phyloP scores from a whole-genome alignment of 2,329 filamentous ascomycete genomes.

The Paecilomyces sp. region DNA sequence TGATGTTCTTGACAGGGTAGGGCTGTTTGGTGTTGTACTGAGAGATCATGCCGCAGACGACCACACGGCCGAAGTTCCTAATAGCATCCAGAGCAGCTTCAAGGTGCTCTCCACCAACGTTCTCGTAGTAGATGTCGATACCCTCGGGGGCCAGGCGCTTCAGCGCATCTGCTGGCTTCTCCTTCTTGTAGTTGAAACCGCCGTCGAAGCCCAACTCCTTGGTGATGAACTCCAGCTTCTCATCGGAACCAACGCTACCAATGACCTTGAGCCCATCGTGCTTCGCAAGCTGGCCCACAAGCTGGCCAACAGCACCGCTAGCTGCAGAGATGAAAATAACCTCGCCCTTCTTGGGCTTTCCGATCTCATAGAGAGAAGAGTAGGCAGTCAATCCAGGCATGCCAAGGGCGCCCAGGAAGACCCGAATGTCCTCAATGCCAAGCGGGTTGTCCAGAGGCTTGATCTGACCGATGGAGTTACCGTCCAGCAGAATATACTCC shows the following conservation, averaged over 20 bases:
- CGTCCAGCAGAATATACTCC: conserved; percentile 59
- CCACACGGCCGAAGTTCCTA: conserved; percentile 60
- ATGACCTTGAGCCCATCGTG: conserved; percentile 71
- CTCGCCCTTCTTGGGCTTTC: conserved; percentile 67
- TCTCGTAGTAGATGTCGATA: conserved; percentile 79
- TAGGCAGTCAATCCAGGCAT: conserved; percentile 75
- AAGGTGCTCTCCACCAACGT: conserved; percentile 68
- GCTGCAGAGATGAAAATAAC: conserved; percentile 78
- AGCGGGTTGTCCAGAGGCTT: conserved; percentile 59
- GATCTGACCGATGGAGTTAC: conserved; percentile 37
- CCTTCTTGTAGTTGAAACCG: conserved; percentile 85
- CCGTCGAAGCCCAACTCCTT: conserved; percentile 64
- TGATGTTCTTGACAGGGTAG: conserved; percentile 62
- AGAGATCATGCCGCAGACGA: conserved; percentile 62
- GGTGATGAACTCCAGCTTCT: conserved; percentile 69
- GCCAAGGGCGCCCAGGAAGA: conserved; percentile 69
- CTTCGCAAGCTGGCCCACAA: conserved; percentile 80
- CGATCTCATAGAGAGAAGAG: conserved; percentile 66
- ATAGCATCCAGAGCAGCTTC: conserved; percentile 59
- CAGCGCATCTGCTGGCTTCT: conserved; percentile 62
- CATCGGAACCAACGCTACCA: conserved; percentile 70
- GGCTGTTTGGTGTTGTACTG: conserved; percentile 64
- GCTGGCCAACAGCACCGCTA: conserved; percentile 71
- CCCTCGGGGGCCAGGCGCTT: conserved; percentile 65
- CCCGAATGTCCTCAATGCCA: conserved; percentile 39